These are phyloP conservation scores for Pharnaceum exiguum DNA, from an alignment of 148 eudicot species.

Conservation along the genomic window DNA sequence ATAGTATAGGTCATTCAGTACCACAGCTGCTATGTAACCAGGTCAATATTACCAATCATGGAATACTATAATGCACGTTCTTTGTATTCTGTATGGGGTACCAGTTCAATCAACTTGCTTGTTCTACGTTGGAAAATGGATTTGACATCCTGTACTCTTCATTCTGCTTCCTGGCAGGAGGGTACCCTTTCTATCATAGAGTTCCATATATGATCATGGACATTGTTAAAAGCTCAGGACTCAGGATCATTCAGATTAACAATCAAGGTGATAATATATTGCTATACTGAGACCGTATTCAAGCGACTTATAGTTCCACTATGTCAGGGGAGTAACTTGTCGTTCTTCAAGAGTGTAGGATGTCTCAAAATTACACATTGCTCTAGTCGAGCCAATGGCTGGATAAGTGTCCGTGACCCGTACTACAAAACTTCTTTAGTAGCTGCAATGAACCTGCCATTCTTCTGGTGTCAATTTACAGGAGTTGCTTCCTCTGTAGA, in stretches of 20 bases:
- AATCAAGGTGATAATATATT: not conserved
- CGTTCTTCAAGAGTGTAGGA: not conserved
- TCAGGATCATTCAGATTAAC: not conserved
- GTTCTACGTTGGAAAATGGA: not conserved
- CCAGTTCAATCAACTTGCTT: not conserved
- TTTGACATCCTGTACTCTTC: not conserved
- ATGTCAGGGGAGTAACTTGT: not conserved
- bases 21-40: too few species aligned
- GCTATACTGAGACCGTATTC: conserved; percentile 9
- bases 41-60: too few species aligned
- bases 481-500: conserved; percentile 4
- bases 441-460: not conserved
- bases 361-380: not conserved
- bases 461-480: not conserved
- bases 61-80: too few species aligned
- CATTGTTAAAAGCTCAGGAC: not conserved
- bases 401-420: not conserved
- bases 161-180: conserved; percentile 3
- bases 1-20: too few species aligned
- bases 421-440: not conserved
- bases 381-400: conserved; percentile 5
- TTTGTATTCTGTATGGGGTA: too few species aligned
- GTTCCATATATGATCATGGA: not conserved
- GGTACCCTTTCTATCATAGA: not conserved
- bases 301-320: not conserved